Percentiles rank a stretch among this genome's conserved stretches.
Evolutionary conservation across 1,139 yeast species (phyloP).

Genomic region (Blastobotrys illinoisensis): DNA sequence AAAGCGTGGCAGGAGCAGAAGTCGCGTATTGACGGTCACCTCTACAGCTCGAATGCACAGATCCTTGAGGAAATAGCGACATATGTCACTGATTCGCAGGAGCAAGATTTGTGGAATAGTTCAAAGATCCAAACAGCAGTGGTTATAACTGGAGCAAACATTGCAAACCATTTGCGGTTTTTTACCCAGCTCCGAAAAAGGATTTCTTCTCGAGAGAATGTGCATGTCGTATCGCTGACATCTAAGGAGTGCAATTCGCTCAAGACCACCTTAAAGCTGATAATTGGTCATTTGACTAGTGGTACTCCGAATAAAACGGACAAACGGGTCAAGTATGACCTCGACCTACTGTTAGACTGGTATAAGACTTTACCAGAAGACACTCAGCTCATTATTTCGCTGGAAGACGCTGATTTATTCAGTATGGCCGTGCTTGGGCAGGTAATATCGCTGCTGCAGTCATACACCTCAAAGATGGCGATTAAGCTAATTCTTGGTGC

Average conservation of each 20-base stretch:
- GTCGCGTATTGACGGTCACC: slow-evolving; percentile 18
- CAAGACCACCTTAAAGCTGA: slow-evolving; percentile 34
- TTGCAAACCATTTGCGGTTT: slow-evolving; percentile 31
- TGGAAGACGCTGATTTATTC: slow-evolving; percentile 65
- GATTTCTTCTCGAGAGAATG: slow-evolving; percentile 14
- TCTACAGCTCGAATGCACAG: slow-evolving; percentile 20
- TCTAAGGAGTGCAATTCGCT: slow-evolving; percentile 34
- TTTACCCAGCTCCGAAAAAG: slow-evolving; percentile 25
- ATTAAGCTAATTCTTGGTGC: slow-evolving; percentile 49
- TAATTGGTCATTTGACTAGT: slow-evolving; percentile 32
- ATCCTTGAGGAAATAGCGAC: slow-evolving; percentile 16
- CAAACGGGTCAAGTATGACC: slow-evolving; percentile 44
- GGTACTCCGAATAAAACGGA: slow-evolving; percentile 23
- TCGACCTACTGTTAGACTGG: slow-evolving; percentile 50
- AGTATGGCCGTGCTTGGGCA: slow-evolving; percentile 47
- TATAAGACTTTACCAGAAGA: slow-evolving; percentile 25
- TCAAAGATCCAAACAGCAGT: slow-evolving; percentile 26
- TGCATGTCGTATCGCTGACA: slow-evolving; percentile 26
- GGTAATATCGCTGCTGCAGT: slow-evolving; percentile 44
- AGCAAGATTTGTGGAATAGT: slow-evolving; percentile 12
- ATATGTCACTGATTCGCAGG: neutral
- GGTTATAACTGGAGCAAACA: slow-evolving; percentile 33
- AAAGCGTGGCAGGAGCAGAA: slow-evolving; percentile 27
- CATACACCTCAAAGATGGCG: slow-evolving; percentile 35
- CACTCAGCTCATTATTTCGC: slow-evolving; percentile 40